phyloP scores from a whole-genome alignment of 2,329 filamentous ascomycete genomes.

The Ciborinia camelliae region DNA sequence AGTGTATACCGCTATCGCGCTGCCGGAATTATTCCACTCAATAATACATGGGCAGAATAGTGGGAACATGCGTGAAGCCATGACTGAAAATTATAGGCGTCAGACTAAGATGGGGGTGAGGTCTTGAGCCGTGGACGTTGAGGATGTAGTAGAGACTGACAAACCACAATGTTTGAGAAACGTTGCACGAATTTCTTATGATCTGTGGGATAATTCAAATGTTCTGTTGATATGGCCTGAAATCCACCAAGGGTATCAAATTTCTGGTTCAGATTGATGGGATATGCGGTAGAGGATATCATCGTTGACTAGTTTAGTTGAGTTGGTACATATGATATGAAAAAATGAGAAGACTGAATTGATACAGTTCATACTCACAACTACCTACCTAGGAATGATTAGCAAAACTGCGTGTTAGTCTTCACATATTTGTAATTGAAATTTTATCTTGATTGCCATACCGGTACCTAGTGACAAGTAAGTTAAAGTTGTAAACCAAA shows the following conservation, averaged over 20 bases:
- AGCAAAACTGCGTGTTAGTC: background rate
- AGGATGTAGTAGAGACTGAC: background rate
- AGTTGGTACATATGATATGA: slow-evolving; percentile 4
- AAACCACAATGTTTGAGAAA: slow-evolving; percentile 4
- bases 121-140: slow-evolving; percentile 15
- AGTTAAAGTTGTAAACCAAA: background rate
- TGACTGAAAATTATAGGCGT: background rate
- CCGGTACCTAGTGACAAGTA: no score
- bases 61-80: slow-evolving; percentile 7
- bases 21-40: slow-evolving; percentile 13
- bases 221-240: slow-evolving; percentile 9
- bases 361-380: background rate
- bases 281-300: background rate
- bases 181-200: slow-evolving; percentile 12
- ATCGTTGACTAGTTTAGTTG: slow-evolving; percentile 3
- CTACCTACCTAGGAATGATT: background rate
- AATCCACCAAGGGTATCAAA: background rate
- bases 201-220: slow-evolving; percentile 2
- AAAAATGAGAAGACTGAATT: background rate
- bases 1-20: slow-evolving; percentile 18
- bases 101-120: background rate
- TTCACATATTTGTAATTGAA: background rate
- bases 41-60: slow-evolving; percentile 16
- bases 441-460: slow-evolving; percentile 3
- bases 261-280: slow-evolving; percentile 8